phyloP scores from a whole-genome alignment of 129 eudicot species.

The Artemisia annua region DNA sequence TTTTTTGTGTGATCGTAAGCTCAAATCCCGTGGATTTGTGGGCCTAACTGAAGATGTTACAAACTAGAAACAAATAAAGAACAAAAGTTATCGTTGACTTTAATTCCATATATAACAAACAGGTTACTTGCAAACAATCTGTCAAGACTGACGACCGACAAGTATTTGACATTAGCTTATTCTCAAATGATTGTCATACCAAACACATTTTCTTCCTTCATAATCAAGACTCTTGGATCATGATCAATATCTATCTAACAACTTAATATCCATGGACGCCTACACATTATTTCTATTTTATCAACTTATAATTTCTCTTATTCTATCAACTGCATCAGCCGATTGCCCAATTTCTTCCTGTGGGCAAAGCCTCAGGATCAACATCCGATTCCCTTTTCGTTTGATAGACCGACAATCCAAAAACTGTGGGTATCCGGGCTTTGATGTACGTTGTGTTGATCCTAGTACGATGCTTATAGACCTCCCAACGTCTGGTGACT shows the following conservation, averaged over 20 bases:
- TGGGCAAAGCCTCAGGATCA: conserved; percentile 14
- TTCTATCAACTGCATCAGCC: conserved; percentile 25
- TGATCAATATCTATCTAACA: background rate
- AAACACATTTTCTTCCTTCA: conserved; percentile 2
- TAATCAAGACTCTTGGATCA: background rate
- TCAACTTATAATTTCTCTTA: conserved; percentile 21
- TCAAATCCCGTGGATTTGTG: no score
- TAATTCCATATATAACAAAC: background rate
- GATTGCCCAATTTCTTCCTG: conserved; percentile 42
- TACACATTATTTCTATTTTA: background rate
- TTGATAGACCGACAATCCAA: conserved; percentile 25
- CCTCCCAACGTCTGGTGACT: conserved; percentile 48
- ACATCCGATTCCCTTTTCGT: conserved; percentile 52
- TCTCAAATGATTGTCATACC: background rate
- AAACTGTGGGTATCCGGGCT: conserved; percentile 48
- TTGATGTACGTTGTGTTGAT: conserved; percentile 40
- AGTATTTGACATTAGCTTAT: conserved; percentile 10
- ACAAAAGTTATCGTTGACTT: conserved; percentile 4
- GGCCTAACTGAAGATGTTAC: no score
- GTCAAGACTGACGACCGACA: background rate
- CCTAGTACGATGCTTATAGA: conserved; percentile 24
- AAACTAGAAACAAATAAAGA: no score
- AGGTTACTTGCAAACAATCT: conserved; percentile 15
- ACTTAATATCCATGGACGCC: conserved; percentile 28
- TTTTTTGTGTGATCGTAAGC: no score